Evolutionary conservation across 208 protist genomes (phyloP).

Genomic region (Strigomonas galati): DNA sequence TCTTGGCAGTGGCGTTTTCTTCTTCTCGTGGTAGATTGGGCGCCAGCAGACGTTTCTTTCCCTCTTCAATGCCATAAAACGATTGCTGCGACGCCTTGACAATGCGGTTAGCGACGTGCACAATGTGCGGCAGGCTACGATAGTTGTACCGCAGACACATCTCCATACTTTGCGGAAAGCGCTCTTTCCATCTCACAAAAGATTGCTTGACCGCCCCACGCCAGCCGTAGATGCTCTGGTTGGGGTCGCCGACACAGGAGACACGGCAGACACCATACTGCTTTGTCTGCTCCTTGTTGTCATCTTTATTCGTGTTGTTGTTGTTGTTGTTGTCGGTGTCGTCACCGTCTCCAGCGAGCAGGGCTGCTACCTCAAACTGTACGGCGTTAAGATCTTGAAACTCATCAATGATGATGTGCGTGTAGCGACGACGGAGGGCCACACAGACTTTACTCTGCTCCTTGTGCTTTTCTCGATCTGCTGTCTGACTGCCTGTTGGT

Average conservation of each 20-base stretch:
- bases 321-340: background rate
- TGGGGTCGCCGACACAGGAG: constrained; percentile 85
- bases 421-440: constrained; percentile 47
- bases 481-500: background rate
- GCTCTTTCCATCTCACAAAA: constrained; percentile 64
- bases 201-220: constrained; percentile 69
- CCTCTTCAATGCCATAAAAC: background rate
- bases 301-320: background rate
- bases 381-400: constrained; percentile 89
- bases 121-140: constrained; percentile 71
- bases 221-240: constrained; percentile 90
- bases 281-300: background rate
- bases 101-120: constrained; percentile 54
- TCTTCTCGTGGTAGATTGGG: background rate
- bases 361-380: constrained; percentile 78
- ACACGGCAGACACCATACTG: constrained; percentile 40
- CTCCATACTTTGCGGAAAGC: constrained; percentile 60
- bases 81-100: constrained; percentile 37
- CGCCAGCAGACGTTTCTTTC: background rate
- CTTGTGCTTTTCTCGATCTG: constrained; percentile 7
- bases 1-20: too few relatives aligned
- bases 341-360: constrained; percentile 59
- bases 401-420: constrained; percentile 88
- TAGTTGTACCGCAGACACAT: constrained; percentile 74
- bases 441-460: constrained; percentile 28